Evolutionary conservation across 2,329 filamentous ascomycete genomes (phyloP).

Genomic region (Ilyonectria robusta): DNA sequence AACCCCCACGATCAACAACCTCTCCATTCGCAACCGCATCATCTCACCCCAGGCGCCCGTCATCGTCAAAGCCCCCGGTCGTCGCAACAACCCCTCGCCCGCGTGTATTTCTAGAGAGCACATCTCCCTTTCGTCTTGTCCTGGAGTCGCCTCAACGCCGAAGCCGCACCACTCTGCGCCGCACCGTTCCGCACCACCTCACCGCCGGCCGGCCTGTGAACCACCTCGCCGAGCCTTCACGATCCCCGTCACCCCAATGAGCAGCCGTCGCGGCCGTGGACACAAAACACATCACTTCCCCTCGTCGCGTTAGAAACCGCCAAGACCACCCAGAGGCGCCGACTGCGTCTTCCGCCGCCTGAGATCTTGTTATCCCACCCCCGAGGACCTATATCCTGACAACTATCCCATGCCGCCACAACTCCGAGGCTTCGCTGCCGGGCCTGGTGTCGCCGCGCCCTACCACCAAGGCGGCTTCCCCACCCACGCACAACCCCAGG

Average conservation of each 20-base stretch:
- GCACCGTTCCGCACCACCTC: slow-evolving; percentile 18
- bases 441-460: slow-evolving; percentile 55
- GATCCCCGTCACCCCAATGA: slow-evolving; percentile 37
- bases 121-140: slow-evolving; percentile 38
- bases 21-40: slow-evolving; percentile 6
- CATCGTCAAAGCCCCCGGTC: slow-evolving; percentile 27
- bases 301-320: slow-evolving; percentile 50
- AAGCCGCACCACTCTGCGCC: slow-evolving; percentile 23
- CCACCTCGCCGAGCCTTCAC: slow-evolving; percentile 7
- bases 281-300: slow-evolving; percentile 36
- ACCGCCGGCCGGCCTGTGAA: slow-evolving; percentile 4
- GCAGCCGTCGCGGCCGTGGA: slow-evolving; percentile 33
- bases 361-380: neutral
- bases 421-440: slow-evolving; percentile 56
- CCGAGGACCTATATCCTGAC: neutral
- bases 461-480: slow-evolving; percentile 66
- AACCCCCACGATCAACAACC: slow-evolving; percentile 12
- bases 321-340: slow-evolving; percentile 6
- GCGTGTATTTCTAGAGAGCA: slow-evolving; percentile 20
- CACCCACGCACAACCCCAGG: slow-evolving; percentile 66
- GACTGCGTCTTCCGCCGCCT: neutral
- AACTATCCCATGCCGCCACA: slow-evolving; percentile 54
- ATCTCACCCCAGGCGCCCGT: neutral
- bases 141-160: slow-evolving; percentile 32
- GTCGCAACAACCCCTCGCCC: slow-evolving; percentile 21